A percentile compares a stretch with the other conserved stretches of the same genome.
Conservation (phyloP, 352 stramenopile species). For the Globisporangium apiculatum region DNA sequence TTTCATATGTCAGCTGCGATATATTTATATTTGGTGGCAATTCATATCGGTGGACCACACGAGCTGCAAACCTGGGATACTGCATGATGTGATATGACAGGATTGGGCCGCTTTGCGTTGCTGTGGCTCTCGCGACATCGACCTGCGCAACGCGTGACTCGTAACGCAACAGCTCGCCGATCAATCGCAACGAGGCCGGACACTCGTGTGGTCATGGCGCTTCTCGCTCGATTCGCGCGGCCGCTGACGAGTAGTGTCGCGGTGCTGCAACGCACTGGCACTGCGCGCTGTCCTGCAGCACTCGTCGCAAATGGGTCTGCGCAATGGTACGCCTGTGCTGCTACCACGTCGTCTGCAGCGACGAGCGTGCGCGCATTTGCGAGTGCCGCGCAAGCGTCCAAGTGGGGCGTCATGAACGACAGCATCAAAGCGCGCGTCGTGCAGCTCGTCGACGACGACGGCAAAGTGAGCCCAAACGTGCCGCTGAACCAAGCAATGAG, state of each 20-base stretch:
- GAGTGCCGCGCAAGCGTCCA: conserved; percentile 14
- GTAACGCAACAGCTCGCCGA: not conserved
- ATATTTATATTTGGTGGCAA: too few relatives aligned
- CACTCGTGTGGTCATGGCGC: not conserved
- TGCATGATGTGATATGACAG: too few relatives aligned
- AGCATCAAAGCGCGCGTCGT: conserved; percentile 47
- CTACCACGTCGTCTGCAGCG: not conserved
- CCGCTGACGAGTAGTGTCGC: not conserved
- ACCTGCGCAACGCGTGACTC: too few relatives aligned
- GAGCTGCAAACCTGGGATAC: too few relatives aligned
- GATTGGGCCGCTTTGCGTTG: too few relatives aligned
- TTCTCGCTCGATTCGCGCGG: not conserved
- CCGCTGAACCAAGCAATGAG: conserved; percentile 44
- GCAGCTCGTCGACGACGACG: conserved; percentile 46
- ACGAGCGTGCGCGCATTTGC: not conserved
- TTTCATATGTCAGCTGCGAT: too few relatives aligned
- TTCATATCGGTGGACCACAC: too few relatives aligned
- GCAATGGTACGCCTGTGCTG: not conserved
- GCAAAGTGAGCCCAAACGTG: conserved; percentile 38
- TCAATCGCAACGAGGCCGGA: not conserved
- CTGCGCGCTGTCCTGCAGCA: too few relatives aligned
- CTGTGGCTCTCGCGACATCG: too few relatives aligned
- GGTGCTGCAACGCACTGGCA: not conserved
- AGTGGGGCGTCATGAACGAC: conserved; percentile 56
- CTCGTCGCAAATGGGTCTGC: not conserved